Evolutionary conservation across 2,329 filamentous ascomycete genomes (phyloP).

Genomic region (Claviceps fusiformis): DNA sequence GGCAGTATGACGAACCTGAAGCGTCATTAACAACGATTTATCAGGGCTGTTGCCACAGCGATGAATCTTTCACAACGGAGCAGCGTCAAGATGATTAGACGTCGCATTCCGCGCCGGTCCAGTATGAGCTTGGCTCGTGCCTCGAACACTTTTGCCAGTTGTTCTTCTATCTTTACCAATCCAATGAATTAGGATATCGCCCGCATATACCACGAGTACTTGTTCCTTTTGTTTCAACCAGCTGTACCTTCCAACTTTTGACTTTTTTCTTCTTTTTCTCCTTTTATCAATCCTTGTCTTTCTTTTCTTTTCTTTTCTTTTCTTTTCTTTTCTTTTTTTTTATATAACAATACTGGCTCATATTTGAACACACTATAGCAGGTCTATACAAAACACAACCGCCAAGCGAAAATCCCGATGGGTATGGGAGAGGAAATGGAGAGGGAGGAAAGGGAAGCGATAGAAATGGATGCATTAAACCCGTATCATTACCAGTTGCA

Average conservation of each 20-base stretch:
- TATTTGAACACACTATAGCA: background rate
- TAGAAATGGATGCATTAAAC: background rate
- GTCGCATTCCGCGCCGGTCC: background rate
- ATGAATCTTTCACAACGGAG: background rate
- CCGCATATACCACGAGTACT: background rate
- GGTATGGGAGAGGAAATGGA: background rate
- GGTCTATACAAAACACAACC: background rate
- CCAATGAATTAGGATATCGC: background rate
- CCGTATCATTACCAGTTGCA: background rate
- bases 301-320: background rate
- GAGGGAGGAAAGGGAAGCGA: background rate
- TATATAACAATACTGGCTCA: no score
- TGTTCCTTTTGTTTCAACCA: no score
- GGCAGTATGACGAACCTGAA: conserved; percentile 18
- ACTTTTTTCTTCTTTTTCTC: background rate
- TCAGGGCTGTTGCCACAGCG: background rate
- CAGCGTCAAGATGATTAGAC: background rate
- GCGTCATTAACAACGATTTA: conserved; percentile 10
- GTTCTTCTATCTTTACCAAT: background rate
- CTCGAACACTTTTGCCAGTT: background rate
- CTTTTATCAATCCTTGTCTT: no score
- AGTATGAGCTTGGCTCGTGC: background rate
- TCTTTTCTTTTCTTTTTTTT: no score
- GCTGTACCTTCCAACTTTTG: background rate
- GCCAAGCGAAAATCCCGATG: background rate